Evolutionary conservation across 2,329 filamentous ascomycete species (phyloP), one percentile per base, ranked within the genome.

Genomic region (Cladosporium colombiae): DNA sequence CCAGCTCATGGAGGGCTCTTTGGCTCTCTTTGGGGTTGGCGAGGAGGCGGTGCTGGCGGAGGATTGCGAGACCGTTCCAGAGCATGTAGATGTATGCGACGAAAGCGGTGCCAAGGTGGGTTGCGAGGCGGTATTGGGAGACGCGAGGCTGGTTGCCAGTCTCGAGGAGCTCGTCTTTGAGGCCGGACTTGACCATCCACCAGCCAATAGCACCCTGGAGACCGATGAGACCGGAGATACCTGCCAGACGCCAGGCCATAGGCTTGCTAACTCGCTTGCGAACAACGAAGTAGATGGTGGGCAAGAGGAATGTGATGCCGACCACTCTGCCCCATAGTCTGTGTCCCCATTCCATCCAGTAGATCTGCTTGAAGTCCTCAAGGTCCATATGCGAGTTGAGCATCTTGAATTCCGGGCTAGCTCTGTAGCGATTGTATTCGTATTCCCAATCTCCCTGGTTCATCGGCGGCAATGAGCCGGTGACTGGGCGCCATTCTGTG

Each of bases 321-420:
- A 99, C 91, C 72, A 96, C 84, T 70, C 95, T 89, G 55, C 95
- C 95, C 93, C 95, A 98, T 64, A 97, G 85, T 33, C 95, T 88
- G 79, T 99, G 95, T 52, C 89, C 88, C 95, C 95, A 99, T 83
- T 99, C 95, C 95, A 98, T 98, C 79, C 91, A 99, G 85, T 98
- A 99, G 71, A 99, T 99, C 77, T 95, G 90, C 80, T 98, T 97
- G 83, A 98, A 99, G 77, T 99, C 95, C 66, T 89, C 86, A 65
- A 99, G 84, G 35, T 86, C 90, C 95, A 99, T 99, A 77, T 92
- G 87, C 35, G 93, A 90, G 81, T 99, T 99, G 72, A 99, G 85
- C 68, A 93, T 86, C 75, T 91, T 88, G 81, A 94, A 99, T 79
- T 99, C 95, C 68, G 95, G 95, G 23, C 93, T 97, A 52, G 90